phyloP scores from a whole-genome alignment of 768 basidiomycete species.

The Leccinellum luteum region DNA sequence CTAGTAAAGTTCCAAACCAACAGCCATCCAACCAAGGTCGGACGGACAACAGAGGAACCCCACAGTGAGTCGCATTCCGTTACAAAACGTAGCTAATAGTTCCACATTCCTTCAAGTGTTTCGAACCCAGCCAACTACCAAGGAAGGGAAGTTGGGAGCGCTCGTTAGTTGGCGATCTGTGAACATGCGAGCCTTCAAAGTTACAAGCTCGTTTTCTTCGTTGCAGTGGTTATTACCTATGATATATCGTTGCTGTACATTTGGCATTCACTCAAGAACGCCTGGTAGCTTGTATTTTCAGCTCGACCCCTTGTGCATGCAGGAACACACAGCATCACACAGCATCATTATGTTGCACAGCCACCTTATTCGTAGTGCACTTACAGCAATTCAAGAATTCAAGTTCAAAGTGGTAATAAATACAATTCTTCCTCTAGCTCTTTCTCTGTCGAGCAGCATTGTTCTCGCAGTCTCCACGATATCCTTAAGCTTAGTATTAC shows the following conservation, averaged over 20 bases:
- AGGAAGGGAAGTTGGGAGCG: not conserved
- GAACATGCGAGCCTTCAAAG: not conserved
- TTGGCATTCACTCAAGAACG: not conserved
- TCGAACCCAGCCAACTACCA: not conserved
- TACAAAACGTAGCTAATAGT: not conserved
- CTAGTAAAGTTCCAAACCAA: not conserved
- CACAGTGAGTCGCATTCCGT: constrained; percentile 7
- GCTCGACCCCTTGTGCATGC: no score
- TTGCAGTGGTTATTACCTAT: not conserved
- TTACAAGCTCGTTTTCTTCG: not conserved
- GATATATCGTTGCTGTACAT: not conserved
- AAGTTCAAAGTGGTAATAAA: not conserved
- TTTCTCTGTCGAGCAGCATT: not conserved
- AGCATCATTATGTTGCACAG: not conserved
- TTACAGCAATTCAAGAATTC: not conserved
- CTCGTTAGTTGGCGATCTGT: not conserved
- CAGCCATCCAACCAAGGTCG: not conserved
- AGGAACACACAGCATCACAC: no score
- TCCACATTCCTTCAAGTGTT: not conserved
- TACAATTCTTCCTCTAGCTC: not conserved
- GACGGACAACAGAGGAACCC: rapidly evolving
- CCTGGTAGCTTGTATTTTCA: not conserved
- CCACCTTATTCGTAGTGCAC: no score
- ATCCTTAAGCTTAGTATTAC: not conserved
- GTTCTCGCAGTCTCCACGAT: not conserved